Conservation (phyloP, 768 basidiomycete genomes). For the Calvatia gigantea region DNA sequence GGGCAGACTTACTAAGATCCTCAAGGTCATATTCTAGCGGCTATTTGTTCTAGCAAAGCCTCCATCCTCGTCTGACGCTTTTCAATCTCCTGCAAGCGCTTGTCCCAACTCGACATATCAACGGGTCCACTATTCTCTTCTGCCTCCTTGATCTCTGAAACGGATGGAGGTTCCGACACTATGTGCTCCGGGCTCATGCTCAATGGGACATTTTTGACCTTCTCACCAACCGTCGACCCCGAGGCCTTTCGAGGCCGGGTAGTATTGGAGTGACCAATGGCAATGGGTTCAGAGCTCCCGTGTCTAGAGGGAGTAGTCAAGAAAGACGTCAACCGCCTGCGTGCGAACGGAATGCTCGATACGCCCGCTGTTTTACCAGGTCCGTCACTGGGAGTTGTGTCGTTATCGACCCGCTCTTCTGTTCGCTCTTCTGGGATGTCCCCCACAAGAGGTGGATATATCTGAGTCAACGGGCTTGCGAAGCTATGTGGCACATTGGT, state of each 20-base stretch:
- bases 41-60: constrained; percentile 35
- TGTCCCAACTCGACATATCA: neutral
- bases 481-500: constrained; percentile 33
- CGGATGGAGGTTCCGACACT: constrained; percentile 7
- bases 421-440: constrained; percentile 23
- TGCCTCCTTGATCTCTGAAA: neutral
- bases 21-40: constrained; percentile 15
- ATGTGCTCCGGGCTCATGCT: constrained; percentile 15
- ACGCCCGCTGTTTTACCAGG: neutral
- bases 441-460: constrained; percentile 65
- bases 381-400: neutral
- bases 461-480: constrained; percentile 66
- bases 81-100: constrained; percentile 33
- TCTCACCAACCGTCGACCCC: constrained; percentile 9
- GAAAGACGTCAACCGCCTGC: constrained; percentile 20
- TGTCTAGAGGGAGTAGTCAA: neutral
- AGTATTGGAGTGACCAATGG: neutral
- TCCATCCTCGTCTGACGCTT: constrained; percentile 46
- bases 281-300: neutral
- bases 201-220: neutral
- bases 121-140: neutral
- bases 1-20: neutral
- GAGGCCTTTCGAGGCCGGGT: neutral
- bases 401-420: neutral
- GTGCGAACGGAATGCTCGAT: neutral